Evolutionary conservation across 2,329 filamentous ascomycete species (phyloP).

Genomic region (Gremmenia infestans): DNA sequence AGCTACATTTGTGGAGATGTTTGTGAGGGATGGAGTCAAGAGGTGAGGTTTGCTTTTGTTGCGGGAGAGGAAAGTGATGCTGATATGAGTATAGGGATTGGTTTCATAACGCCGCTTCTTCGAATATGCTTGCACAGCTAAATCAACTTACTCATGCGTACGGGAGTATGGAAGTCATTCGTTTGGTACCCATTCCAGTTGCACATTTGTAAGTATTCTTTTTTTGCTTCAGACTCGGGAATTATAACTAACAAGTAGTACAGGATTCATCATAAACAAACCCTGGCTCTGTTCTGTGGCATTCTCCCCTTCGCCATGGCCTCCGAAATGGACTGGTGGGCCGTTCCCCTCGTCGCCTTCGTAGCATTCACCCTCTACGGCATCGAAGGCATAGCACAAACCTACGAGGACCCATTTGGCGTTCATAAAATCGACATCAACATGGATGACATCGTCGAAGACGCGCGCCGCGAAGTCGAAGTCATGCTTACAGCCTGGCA

Average conservation of each 20-base stretch:
- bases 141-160: slow-evolving; percentile 54
- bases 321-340: slow-evolving; percentile 58
- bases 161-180: slow-evolving; percentile 60
- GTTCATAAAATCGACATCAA: slow-evolving; percentile 64
- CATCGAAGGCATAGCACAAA: slow-evolving; percentile 47
- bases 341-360: slow-evolving; percentile 52
- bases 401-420: slow-evolving; percentile 62
- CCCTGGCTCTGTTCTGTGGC: slow-evolving; percentile 54
- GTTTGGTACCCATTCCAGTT: slow-evolving; percentile 58
- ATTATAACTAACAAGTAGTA: neutral
- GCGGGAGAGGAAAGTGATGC: neutral
- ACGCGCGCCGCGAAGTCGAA: slow-evolving; percentile 51
- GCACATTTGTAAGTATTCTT: slow-evolving; percentile 46
- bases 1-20: slow-evolving; percentile 53
- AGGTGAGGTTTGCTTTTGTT: slow-evolving; percentile 18
- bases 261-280: slow-evolving; percentile 59
- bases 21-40: slow-evolving; percentile 51
- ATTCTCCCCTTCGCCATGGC: slow-evolving; percentile 61
- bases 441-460: slow-evolving; percentile 60
- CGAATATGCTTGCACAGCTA: slow-evolving; percentile 52
- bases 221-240: neutral
- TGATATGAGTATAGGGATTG: slow-evolving; percentile 38
- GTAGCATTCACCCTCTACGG: slow-evolving; percentile 61
- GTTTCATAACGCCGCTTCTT: slow-evolving; percentile 55
- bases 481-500: slow-evolving; percentile 55